Percentiles rank a stretch among this genome's conserved stretches.
phyloP scores from a whole-genome alignment of 192 early-diverging fungal species.

The Entomortierella parvispora region DNA sequence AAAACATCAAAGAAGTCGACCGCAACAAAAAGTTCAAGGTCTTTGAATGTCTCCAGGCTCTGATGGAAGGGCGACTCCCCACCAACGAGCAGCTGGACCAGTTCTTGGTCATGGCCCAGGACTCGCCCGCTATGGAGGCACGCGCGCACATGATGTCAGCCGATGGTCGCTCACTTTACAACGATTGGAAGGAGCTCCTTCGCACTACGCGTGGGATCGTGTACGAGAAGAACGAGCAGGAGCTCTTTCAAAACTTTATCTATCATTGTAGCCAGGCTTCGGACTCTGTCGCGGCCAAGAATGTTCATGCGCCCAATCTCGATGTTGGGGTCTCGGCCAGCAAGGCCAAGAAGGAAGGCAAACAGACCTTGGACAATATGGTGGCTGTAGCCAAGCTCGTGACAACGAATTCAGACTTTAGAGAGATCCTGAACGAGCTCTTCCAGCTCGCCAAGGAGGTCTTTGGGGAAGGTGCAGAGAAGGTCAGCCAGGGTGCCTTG shows the following conservation, averaged over 20 bases:
- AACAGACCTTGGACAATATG: constrained; percentile 32
- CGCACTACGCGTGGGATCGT: constrained; percentile 40
- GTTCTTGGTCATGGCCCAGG: constrained; percentile 32
- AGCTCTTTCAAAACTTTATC: constrained; percentile 55
- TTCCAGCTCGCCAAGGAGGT: constrained; percentile 47
- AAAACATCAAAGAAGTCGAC: constrained; percentile 35
- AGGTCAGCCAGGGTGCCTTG: constrained; percentile 20
- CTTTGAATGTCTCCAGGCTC: constrained; percentile 43
- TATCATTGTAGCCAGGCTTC: constrained; percentile 43
- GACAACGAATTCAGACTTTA: constrained; percentile 51
- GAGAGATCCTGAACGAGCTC: constrained; percentile 43
- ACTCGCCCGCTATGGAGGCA: constrained; percentile 26
- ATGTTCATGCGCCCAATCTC: constrained; percentile 6
- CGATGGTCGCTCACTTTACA: constrained; percentile 49
- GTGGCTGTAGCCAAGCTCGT: constrained; percentile 48
- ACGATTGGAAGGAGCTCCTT: constrained; percentile 50
- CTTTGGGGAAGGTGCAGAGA: constrained; percentile 32
- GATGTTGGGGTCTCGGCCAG: constrained; percentile 14
- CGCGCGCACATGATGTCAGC: constrained; percentile 53
- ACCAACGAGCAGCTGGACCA: constrained; percentile 53
- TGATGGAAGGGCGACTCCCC: constrained; percentile 52
- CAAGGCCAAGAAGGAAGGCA: constrained; percentile 26
- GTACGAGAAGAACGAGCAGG: constrained; percentile 51
- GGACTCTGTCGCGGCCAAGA: constrained; percentile 8
- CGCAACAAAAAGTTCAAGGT: constrained; percentile 49